Percentiles rank a stretch among this genome's conserved stretches.
These are phyloP conservation scores for Apiospora malaysiana DNA, from an alignment of 2,329 filamentous ascomycete species.

Conservation along the genomic window DNA sequence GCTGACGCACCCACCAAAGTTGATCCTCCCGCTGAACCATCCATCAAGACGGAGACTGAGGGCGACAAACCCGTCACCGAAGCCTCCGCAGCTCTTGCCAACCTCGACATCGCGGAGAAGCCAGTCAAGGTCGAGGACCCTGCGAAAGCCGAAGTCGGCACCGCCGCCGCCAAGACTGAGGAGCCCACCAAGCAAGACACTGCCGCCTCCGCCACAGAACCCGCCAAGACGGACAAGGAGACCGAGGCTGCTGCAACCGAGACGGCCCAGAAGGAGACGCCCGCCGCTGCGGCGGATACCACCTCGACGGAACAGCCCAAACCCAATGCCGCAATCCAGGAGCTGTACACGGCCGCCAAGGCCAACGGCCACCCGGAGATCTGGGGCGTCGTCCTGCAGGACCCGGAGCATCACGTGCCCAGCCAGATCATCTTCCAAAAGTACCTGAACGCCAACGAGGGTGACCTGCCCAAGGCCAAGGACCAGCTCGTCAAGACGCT, in stretches of 20 bases:
- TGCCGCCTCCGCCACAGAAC: neutral
- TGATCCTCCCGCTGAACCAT: neutral
- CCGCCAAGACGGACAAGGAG: neutral
- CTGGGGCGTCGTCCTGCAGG: constrained; percentile 78
- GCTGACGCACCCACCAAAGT: neutral
- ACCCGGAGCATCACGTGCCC: constrained; percentile 64
- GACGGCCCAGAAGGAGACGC: neutral
- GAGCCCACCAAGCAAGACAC: neutral
- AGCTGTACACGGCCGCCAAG: constrained; percentile 38
- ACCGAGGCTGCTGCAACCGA: neutral
- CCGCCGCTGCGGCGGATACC: neutral
- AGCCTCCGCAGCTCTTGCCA: neutral
- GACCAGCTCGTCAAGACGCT: constrained; percentile 81
- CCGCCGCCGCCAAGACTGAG: neutral
- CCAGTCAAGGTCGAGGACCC: neutral
- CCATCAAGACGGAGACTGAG: neutral
- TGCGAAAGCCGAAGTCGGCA: neutral
- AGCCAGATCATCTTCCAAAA: constrained; percentile 89
- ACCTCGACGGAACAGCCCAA: neutral
- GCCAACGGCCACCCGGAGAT: constrained; percentile 71
- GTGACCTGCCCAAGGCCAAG: constrained; percentile 74
- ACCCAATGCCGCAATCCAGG: constrained; percentile 32
- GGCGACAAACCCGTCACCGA: neutral
- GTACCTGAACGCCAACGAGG: constrained; percentile 88
- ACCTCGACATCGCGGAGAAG: neutral